Evolutionary conservation across 2,329 filamentous ascomycete genomes (phyloP).

Genomic region (Pseudogymnoascus sp.): DNA sequence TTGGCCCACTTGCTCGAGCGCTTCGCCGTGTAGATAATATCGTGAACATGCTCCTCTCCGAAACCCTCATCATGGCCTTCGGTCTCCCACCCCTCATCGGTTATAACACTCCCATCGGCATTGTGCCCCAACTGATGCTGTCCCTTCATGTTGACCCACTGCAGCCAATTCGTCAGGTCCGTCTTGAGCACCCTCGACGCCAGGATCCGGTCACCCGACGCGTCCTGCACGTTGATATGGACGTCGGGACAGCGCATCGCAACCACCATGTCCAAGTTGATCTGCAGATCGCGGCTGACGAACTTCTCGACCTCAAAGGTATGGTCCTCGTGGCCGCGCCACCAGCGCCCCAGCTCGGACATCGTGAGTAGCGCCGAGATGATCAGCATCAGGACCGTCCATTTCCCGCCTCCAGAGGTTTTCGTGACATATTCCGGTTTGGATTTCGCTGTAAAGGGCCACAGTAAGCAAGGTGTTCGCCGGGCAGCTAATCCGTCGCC

Average conservation of each 20-base stretch:
- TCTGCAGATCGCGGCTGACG: constrained; percentile 76
- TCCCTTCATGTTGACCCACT: constrained; percentile 69
- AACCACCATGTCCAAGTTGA: constrained; percentile 92
- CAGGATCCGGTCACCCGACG: constrained; percentile 82
- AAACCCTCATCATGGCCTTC: constrained; percentile 56
- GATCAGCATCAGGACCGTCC: constrained; percentile 74
- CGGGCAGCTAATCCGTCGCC: not conserved
- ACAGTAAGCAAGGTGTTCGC: not conserved
- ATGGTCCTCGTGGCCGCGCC: constrained; percentile 73
- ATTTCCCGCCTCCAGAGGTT: constrained; percentile 82
- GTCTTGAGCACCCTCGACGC: constrained; percentile 65
- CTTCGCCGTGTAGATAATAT: constrained; percentile 68
- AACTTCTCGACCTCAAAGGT: constrained; percentile 92
- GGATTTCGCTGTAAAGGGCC: constrained; percentile 63
- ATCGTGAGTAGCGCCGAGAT: constrained; percentile 68
- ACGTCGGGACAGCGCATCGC: constrained; percentile 79
- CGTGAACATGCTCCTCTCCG: constrained; percentile 78
- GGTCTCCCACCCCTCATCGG: constrained; percentile 50
- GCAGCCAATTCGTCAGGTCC: constrained; percentile 70
- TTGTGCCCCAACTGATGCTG: constrained; percentile 53
- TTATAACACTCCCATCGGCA: constrained; percentile 43
- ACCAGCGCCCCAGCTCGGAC: constrained; percentile 75
- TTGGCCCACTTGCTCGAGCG: constrained; percentile 61
- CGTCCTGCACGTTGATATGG: constrained; percentile 97
- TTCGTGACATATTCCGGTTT: constrained; percentile 86